These are phyloP conservation scores for Coemansia sp. DNA, from an alignment of 192 early-diverging fungal species.

Conservation along the genomic window DNA sequence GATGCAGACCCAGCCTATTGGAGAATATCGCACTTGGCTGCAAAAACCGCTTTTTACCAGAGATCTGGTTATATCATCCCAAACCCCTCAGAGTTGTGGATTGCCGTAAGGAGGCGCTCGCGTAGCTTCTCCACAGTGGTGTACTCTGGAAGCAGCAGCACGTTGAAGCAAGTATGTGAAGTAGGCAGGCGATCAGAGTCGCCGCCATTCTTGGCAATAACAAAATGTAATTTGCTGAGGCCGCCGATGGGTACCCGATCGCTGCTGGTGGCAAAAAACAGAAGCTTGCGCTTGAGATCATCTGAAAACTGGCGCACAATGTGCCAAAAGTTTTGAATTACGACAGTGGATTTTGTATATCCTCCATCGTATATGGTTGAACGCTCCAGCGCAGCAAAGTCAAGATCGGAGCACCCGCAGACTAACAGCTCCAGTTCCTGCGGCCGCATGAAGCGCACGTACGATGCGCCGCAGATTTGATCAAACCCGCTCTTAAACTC, in stretches of 20 bases:
- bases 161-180: slow-evolving; percentile 93
- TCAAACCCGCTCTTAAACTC: slow-evolving; percentile 85
- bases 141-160: slow-evolving; percentile 83
- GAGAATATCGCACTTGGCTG: neutral
- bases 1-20: neutral
- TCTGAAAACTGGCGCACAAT: slow-evolving; percentile 78
- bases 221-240: slow-evolving; percentile 78
- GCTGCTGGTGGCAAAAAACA: slow-evolving; percentile 89
- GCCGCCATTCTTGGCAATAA: slow-evolving; percentile 81
- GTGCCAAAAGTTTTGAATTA: slow-evolving; percentile 84
- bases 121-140: slow-evolving; percentile 72
- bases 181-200: slow-evolving; percentile 87
- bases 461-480: slow-evolving; percentile 46
- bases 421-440: slow-evolving; percentile 89
- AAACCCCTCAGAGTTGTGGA: slow-evolving; percentile 80
- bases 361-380: slow-evolving; percentile 87
- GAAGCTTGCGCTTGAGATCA: slow-evolving; percentile 81
- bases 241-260: slow-evolving; percentile 91
- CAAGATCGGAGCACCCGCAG: slow-evolving; percentile 80
- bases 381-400: slow-evolving; percentile 76
- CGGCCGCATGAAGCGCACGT: slow-evolving; percentile 71
- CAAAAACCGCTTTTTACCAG: neutral
- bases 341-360: slow-evolving; percentile 59
- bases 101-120: slow-evolving; percentile 74
- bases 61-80: slow-evolving; percentile 62